phyloP scores from a whole-genome alignment of 805 yeast species.

The Saccharomyces jurei region DNA sequence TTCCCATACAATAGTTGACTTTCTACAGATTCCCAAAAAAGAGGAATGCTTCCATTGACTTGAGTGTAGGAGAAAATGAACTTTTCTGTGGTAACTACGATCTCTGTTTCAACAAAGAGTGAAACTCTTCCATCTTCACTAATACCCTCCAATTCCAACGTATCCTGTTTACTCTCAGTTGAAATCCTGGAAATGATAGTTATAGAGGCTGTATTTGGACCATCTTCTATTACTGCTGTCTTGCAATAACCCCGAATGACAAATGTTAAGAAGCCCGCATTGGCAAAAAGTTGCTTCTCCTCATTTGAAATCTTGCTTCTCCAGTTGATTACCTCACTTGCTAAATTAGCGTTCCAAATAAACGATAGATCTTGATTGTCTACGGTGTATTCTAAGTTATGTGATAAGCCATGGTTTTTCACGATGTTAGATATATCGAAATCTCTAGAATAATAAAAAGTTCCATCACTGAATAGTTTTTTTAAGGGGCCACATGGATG shows the following conservation, averaged over 20 bases:
- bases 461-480: conserved; percentile 70
- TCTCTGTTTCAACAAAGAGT: conserved; percentile 83
- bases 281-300: conserved; percentile 54
- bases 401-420: conserved; percentile 57
- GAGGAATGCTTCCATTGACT: conserved; percentile 84
- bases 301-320: conserved; percentile 55
- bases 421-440: conserved; percentile 79
- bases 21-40: conserved; percentile 87
- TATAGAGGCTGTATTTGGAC: conserved; percentile 32
- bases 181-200: conserved; percentile 86
- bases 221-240: conserved; percentile 34
- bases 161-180: conserved; percentile 80
- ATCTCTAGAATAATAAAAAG: conserved; percentile 82
- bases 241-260: conserved; percentile 89
- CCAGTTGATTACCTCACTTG: conserved; percentile 67
- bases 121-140: conserved; percentile 92
- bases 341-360: conserved; percentile 87
- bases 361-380: conserved; percentile 61
- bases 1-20: conserved; percentile 62
- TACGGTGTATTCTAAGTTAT: conserved; percentile 31
- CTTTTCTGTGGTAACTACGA: conserved; percentile 47
- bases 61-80: conserved; percentile 69
- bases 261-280: conserved; percentile 66
- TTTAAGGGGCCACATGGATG: conserved; percentile 79
- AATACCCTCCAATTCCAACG: conserved; percentile 79